Evolutionary conservation across 2,329 filamentous ascomycete genomes (phyloP), one percentile per base, ranked within the genome.

Genomic region (Cladorrhinum sp.): DNA sequence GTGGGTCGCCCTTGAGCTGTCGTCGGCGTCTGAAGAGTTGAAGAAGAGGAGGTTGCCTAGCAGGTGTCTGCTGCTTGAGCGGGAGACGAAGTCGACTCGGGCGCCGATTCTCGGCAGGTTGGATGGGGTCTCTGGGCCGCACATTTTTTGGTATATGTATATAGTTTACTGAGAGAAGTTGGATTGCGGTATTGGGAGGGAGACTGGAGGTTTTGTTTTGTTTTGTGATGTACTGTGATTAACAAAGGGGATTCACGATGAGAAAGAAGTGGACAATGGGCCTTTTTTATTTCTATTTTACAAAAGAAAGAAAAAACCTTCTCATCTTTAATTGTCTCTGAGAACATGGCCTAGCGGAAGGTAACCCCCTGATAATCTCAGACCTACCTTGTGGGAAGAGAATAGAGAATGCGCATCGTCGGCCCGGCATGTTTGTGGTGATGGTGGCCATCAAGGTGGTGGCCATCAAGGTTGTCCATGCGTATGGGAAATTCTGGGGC

Each of bases 1-100:
- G 48, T 69, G 68, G 12, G 68, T 69, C 12, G 68, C 68, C 22
- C 52, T 56, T 1, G 59, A 29, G 60, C 65, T 67, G 52, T 41
- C 48, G 52, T 41, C 48, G 1, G 68, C 64, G 5, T 55, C 49
- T 9, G 60, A 55, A 0, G 66, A 67, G 55, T 69, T 63, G 48
- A 66, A 60, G 58, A 69, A 69, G 38, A 69, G 49, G 12, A 69
- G 63, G 53, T 67, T 68, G 20, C 67, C 66, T 2, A 67, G 51
- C 4, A 67, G 52, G 22, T 27, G 25, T 25, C 52, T 49, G 27
- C 48, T 29, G 25, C 60, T 36, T 16, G 41, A 49, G 18, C 38
- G 50, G 2, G 65, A 64, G 62, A 61, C 63, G 60, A 70, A 64
- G 58, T 70, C 66, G 25, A 69, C 67, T 18, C 67, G 65, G 56